These are phyloP conservation scores for Globisporangium mamillatum DNA, from an alignment of 352 stramenopile species.

Conservation along the genomic window DNA sequence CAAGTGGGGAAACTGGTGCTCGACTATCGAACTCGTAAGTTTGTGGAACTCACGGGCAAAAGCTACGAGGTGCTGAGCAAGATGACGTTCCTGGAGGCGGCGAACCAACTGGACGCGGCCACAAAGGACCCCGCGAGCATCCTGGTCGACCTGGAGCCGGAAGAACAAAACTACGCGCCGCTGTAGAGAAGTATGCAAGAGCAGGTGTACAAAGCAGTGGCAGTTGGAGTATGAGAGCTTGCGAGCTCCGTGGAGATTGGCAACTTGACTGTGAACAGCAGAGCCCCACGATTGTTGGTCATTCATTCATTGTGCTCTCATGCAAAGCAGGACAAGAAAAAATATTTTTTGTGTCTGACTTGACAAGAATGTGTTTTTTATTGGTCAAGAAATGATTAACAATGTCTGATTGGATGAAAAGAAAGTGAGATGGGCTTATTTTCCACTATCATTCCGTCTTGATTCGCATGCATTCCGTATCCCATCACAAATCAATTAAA, in stretches of 20 bases:
- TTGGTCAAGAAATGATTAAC: not conserved
- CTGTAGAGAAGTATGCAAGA: constrained; percentile 1
- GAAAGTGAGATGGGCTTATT: not conserved
- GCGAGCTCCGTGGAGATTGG: not conserved
- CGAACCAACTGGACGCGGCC: constrained; percentile 31
- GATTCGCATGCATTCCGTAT: constrained; percentile 6
- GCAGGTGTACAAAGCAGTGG: not conserved
- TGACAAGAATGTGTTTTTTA: not conserved
- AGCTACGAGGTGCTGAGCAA: constrained; percentile 34
- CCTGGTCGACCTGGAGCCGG: constrained; percentile 24
- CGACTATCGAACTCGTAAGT: constrained; percentile 57
- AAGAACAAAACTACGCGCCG: constrained; percentile 17
- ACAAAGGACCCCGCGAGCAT: constrained; percentile 22
- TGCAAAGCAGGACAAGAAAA: not conserved
- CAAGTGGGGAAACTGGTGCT: constrained; percentile 32
- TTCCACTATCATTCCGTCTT: constrained; percentile 5
- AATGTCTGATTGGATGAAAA: not conserved
- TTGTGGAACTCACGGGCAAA: constrained; percentile 45
- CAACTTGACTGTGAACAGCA: not conserved
- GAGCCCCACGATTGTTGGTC: not conserved
- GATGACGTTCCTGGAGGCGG: constrained; percentile 40
- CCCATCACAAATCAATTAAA: not conserved
- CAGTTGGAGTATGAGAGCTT: not conserved
- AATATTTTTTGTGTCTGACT: not conserved
- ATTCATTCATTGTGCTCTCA: not conserved